A percentile compares a stretch with the other conserved stretches of the same genome.
These are phyloP conservation scores for Quillaja saponaria DNA, from an alignment of 306 rosid genomes.

Conservation along the genomic window DNA sequence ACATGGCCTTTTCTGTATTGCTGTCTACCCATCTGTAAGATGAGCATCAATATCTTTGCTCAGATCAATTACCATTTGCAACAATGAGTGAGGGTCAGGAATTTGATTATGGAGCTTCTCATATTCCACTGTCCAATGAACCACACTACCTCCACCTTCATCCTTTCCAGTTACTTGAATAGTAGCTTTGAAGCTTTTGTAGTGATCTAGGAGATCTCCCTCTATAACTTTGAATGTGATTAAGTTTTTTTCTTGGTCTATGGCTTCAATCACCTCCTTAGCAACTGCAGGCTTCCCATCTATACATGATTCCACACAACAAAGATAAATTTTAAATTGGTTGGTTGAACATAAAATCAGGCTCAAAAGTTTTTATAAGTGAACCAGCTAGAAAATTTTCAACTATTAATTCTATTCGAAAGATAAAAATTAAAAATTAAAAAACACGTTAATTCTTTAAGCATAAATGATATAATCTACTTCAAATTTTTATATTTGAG, in stretches of 20 bases:
- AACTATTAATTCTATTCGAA: no score
- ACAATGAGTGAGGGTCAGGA: constrained; percentile 40
- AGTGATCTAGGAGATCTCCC: constrained; percentile 36
- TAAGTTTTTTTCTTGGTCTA: constrained; percentile 36
- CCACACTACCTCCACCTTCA: constrained; percentile 25
- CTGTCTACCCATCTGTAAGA: constrained; percentile 16
- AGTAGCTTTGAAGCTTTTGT: constrained; percentile 28
- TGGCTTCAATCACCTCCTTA: constrained; percentile 41
- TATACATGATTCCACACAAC: neutral
- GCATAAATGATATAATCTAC: no score
- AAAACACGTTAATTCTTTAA: no score
- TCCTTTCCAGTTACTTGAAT: constrained; percentile 14
- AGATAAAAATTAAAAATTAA: no score
- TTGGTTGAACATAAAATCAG: neutral
- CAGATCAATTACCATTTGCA: constrained; percentile 10
- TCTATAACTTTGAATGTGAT: constrained; percentile 39
- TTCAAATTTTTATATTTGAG: no score
- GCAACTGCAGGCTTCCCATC: constrained; percentile 39
- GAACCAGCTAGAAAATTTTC: no score
- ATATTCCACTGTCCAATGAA: constrained; percentile 41
- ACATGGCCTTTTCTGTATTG: neutral
- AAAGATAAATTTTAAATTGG: neutral
- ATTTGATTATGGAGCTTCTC: constrained; percentile 40
- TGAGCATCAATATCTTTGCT: constrained; percentile 34
- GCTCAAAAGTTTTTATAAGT: no score